Evolutionary conservation across 1,139 yeast species (phyloP), one percentile per base, ranked within the genome.

Genomic region (Yamadazyma membranifaciens): DNA sequence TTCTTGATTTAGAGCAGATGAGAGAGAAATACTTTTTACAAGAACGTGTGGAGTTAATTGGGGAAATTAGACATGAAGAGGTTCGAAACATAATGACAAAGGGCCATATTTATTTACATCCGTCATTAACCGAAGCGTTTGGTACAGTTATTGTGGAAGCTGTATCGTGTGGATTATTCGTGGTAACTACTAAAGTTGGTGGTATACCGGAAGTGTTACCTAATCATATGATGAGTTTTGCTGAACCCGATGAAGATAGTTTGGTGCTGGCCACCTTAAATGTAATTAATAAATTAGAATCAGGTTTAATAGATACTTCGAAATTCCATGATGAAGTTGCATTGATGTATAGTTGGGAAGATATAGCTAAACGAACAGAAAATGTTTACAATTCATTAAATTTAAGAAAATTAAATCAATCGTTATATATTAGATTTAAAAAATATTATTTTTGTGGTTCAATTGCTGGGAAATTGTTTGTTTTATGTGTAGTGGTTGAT

Each of bases 111-210:
- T 94, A 91, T 59, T 63, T 94, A 36, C 98, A 94, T 61, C 92
- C 98, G 0, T 84, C 96, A 1, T 68, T 94, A 28, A 94, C 98
- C 0, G 99, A 94, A 59, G 98, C 98, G 0, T 94, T 94, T 65
- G 99, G 99, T 1, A 92, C 98, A 0, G 98, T 89, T 0, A 68
- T 94, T 16, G 96, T 94, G 0, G 99, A 94, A 58, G 99, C 99
- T 0, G 98, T 98, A 0, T 86, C 96, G 0, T 92, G 98, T 67
- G 98, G 98, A 0, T 63, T 94, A 30, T 73, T 87, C 27, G 96
- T 94, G 2, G 98, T 94, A 0, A 91, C 98, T 0, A 94, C 99
- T 0, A 82, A 83, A 46, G 98, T 94, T 0, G 99, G 99, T 2
- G 99, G 98, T 3, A 91, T 92, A 33, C 98, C 98, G 0, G 99